Evolutionary conservation across 495 filamentous ascomycete genomes (phyloP).

Genomic region (Aspergillus ellipticus): DNA sequence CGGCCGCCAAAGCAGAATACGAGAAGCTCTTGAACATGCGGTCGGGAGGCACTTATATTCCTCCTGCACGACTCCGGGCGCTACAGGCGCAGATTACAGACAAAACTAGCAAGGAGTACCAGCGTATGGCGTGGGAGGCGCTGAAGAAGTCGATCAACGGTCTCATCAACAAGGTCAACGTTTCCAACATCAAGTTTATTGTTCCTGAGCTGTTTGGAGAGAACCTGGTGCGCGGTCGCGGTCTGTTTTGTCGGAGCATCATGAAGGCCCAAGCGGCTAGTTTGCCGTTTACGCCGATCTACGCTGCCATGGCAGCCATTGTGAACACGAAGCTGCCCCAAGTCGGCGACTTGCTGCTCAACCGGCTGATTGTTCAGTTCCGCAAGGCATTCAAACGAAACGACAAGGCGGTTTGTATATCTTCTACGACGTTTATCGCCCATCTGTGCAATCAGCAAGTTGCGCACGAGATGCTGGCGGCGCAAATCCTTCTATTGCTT

Average conservation of each 20-base stretch:
- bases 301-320: slow-evolving; percentile 90
- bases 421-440: slow-evolving; percentile 88
- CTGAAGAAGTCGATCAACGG: slow-evolving; percentile 99
- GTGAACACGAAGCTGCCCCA: slow-evolving; percentile 96
- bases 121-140: slow-evolving; percentile 98
- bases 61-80: slow-evolving; percentile 83
- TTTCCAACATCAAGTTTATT: slow-evolving; percentile 95
- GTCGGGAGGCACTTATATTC: slow-evolving; percentile 93
- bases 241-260: slow-evolving; percentile 89
- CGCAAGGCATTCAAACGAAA: slow-evolving; percentile 94
- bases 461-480: slow-evolving; percentile 85
- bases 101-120: slow-evolving; percentile 92
- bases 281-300: slow-evolving; percentile 92
- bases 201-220: slow-evolving; percentile 93
- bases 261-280: slow-evolving; percentile 98
- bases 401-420: slow-evolving; percentile 91
- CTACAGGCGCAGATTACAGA: slow-evolving; percentile 96
- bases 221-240: slow-evolving; percentile 86
- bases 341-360: slow-evolving; percentile 86
- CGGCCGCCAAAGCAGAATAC: slow-evolving; percentile 81
- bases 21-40: slow-evolving; percentile 85
- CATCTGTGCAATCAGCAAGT: slow-evolving; percentile 95
- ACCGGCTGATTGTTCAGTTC: slow-evolving; percentile 85
- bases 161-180: slow-evolving; percentile 97
- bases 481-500: slow-evolving; percentile 83